phyloP scores from a whole-genome alignment of 345 rosid species.

The Gossypioides kirkii region DNA sequence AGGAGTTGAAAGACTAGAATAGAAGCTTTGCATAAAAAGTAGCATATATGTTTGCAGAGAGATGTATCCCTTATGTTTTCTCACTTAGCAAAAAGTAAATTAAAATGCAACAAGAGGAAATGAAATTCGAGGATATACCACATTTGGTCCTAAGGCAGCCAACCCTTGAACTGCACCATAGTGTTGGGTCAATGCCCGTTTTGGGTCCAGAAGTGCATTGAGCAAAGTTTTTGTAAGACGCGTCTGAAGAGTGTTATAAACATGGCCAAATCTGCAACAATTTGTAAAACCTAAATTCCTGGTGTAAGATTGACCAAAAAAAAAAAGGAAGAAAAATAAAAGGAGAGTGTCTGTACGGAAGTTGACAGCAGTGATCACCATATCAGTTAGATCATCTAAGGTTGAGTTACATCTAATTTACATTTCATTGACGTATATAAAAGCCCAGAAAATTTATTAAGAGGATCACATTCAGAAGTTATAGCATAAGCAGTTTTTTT shows the following conservation, averaged over 20 bases:
- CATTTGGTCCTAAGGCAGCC: constrained; percentile 83
- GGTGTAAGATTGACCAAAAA: not conserved
- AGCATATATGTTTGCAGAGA: not conserved
- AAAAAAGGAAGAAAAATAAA: not conserved
- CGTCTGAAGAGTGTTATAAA: constrained; percentile 75
- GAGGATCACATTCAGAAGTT: not conserved
- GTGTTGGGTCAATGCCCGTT: constrained; percentile 81
- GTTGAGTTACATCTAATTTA: not conserved
- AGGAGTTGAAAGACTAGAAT: constrained; percentile 4
- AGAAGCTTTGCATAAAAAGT: not conserved
- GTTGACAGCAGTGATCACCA: not conserved
- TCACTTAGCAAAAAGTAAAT: not conserved
- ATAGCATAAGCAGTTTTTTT: not conserved
- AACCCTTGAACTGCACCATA: constrained; percentile 97
- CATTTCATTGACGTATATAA: not conserved
- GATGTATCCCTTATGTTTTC: not conserved
- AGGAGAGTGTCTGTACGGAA: not conserved
- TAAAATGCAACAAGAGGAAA: not conserved
- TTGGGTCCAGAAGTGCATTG: constrained; percentile 84
- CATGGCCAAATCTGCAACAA: constrained; percentile 69
- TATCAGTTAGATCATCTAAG: not conserved
- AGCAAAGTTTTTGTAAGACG: constrained; percentile 86
- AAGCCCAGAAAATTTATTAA: not conserved
- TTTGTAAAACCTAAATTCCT: constrained; percentile 13
- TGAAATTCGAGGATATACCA: constrained; percentile 42